These are phyloP conservation scores for Capsella rubella DNA, from an alignment of 441 rosid species.

Conservation along the genomic window DNA sequence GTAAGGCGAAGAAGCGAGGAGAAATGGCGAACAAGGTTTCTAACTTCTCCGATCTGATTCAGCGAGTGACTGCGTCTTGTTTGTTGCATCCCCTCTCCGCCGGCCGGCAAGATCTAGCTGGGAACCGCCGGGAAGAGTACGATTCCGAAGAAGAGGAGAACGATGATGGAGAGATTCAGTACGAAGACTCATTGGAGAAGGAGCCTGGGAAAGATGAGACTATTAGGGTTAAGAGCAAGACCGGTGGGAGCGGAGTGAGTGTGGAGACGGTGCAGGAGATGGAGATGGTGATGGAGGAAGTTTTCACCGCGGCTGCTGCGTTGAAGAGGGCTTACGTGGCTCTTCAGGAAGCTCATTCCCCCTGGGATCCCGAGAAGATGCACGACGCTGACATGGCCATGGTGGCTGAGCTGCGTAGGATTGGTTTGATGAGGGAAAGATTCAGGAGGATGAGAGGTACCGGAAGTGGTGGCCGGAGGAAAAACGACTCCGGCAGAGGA, in stretches of 20 bases:
- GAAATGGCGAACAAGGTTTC: constrained; percentile 79
- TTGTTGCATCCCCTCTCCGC: constrained; percentile 84
- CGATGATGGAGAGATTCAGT: constrained; percentile 44
- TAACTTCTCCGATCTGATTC: constrained; percentile 88
- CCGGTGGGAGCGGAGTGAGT: constrained; percentile 37
- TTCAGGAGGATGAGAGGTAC: constrained; percentile 58
- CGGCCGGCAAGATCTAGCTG: constrained; percentile 53
- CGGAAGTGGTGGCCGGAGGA: constrained; percentile 47
- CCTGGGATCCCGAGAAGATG: constrained; percentile 97
- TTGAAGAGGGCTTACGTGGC: constrained; percentile 80
- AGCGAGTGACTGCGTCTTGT: constrained; percentile 88
- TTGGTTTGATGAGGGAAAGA: constrained; percentile 77
- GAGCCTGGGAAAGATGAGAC: constrained; percentile 34
- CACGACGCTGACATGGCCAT: constrained; percentile 79
- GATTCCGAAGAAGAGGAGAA: constrained; percentile 48
- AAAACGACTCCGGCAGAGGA: constrained; percentile 45
- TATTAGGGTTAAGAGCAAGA: constrained; percentile 21
- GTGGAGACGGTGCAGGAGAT: constrained; percentile 63
- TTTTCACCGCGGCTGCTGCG: constrained; percentile 73
- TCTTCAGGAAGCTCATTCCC: constrained; percentile 89
- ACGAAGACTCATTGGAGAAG: constrained; percentile 42
- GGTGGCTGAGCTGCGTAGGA: constrained; percentile 81
- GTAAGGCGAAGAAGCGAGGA: constrained; percentile 57
- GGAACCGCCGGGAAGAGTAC: constrained; percentile 40
- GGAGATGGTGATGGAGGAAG: constrained; percentile 73